These are phyloP conservation scores for Diophrys sp. DNA, from an alignment of 73 alveolate species.

Conservation along the genomic window DNA sequence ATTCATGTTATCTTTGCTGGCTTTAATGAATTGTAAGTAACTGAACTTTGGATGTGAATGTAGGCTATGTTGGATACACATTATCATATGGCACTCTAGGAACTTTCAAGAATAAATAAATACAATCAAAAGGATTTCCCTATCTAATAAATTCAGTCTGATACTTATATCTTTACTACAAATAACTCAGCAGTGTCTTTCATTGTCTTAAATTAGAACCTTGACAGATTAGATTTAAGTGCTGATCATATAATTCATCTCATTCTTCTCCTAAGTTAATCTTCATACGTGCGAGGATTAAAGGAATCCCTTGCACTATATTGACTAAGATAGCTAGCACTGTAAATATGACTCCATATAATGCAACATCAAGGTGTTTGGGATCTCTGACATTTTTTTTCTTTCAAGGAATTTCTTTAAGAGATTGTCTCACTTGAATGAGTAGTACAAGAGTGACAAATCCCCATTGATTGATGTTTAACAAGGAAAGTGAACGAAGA, in stretches of 20 bases:
- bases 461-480: too few relatives aligned
- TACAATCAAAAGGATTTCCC: constrained; percentile 11
- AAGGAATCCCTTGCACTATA: too few relatives aligned
- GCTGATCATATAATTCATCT: background rate
- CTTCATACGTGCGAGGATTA: too few relatives aligned
- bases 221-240: background rate
- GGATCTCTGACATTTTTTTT: too few relatives aligned
- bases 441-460: too few relatives aligned
- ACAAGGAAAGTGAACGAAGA: too few relatives aligned
- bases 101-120: constrained; percentile 1
- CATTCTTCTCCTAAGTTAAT: background rate
- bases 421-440: too few relatives aligned
- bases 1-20: background rate
- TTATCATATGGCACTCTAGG: background rate
- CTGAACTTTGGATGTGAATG: background rate
- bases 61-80: too few relatives aligned
- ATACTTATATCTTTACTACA: background rate
- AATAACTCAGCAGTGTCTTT: background rate
- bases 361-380: too few relatives aligned
- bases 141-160: background rate
- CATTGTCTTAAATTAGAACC: background rate
- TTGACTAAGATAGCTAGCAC: too few relatives aligned
- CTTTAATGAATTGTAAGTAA: background rate
- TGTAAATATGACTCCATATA: too few relatives aligned
- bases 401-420: too few relatives aligned